Conservation (phyloP, 2,329 filamentous ascomycete genomes). For the Dothistroma pini region DNA sequence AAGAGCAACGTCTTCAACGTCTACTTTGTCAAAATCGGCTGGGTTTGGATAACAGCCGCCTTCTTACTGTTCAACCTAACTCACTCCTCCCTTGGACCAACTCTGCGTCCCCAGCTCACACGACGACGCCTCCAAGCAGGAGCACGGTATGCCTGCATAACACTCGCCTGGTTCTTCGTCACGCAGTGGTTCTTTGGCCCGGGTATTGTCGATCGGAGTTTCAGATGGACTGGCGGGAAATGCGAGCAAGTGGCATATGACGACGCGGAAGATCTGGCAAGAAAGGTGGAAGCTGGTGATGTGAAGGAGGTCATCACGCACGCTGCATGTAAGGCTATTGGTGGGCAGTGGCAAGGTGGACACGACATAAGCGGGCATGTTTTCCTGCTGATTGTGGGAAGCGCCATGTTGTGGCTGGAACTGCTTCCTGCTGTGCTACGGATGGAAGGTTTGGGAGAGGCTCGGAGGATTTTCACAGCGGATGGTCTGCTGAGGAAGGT, state of each 20-base stretch:
- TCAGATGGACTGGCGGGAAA: slow-evolving; percentile 79
- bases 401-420: slow-evolving; percentile 77
- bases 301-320: slow-evolving; percentile 60
- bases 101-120: slow-evolving; percentile 39
- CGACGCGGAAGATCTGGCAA: slow-evolving; percentile 35
- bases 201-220: slow-evolving; percentile 82
- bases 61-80: slow-evolving; percentile 67
- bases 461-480: slow-evolving; percentile 61
- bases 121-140: slow-evolving; percentile 55
- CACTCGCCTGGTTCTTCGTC: slow-evolving; percentile 74
- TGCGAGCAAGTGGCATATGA: slow-evolving; percentile 59
- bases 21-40: slow-evolving; percentile 91
- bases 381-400: slow-evolving; percentile 83
- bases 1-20: slow-evolving; percentile 92
- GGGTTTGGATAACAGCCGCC: slow-evolving; percentile 81
- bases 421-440: slow-evolving; percentile 59
- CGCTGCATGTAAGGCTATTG: slow-evolving; percentile 75
- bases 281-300: slow-evolving; percentile 41
- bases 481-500: slow-evolving; percentile 59
- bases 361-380: slow-evolving; percentile 97
- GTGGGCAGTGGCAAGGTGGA: slow-evolving; percentile 84
- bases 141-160: slow-evolving; percentile 68
- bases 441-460: slow-evolving; percentile 51
- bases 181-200: slow-evolving; percentile 98
- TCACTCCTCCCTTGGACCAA: slow-evolving; percentile 57